These are phyloP conservation scores for Plasmodium gaboni DNA, from an alignment of 169 alveolate genomes.

Conservation along the genomic window DNA sequence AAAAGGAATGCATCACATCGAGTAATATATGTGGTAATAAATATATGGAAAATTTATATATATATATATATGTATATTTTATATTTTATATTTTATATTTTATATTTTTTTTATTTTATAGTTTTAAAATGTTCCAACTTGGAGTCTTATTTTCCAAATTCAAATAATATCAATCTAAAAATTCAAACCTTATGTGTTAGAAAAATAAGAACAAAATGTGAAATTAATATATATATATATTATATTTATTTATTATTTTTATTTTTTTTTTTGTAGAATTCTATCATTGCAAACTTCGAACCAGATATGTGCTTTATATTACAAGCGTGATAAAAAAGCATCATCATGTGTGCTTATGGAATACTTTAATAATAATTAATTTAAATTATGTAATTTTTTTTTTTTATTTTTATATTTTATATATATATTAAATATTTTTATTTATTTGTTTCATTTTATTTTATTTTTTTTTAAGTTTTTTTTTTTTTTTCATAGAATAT, in stretches of 20 bases:
- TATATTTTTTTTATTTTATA: conserved; percentile 5
- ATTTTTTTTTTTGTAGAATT: conserved; percentile 22
- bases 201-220: neutral
- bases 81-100: neutral
- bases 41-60: neutral
- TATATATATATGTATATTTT: neutral
- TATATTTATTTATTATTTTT: neutral
- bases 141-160: conserved; percentile 46
- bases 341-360: too few relatives aligned
- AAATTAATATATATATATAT: neutral
- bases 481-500: too few relatives aligned
- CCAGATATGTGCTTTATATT: conserved; percentile 55
- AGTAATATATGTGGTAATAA: conserved; percentile 38
- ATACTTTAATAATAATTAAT: too few relatives aligned
- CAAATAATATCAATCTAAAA: conserved; percentile 29
- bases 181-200: conserved; percentile 34
- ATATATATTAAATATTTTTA: too few relatives aligned
- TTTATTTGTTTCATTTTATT: too few relatives aligned
- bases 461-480: too few relatives aligned
- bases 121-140: conserved; percentile 57
- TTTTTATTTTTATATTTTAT: too few relatives aligned
- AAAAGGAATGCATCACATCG: neutral
- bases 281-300: conserved; percentile 63
- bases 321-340: neutral
- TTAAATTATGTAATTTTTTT: too few relatives aligned